These are phyloP conservation scores for Cubamyces lactineus DNA, from an alignment of 768 basidiomycete species.

Conservation along the genomic window DNA sequence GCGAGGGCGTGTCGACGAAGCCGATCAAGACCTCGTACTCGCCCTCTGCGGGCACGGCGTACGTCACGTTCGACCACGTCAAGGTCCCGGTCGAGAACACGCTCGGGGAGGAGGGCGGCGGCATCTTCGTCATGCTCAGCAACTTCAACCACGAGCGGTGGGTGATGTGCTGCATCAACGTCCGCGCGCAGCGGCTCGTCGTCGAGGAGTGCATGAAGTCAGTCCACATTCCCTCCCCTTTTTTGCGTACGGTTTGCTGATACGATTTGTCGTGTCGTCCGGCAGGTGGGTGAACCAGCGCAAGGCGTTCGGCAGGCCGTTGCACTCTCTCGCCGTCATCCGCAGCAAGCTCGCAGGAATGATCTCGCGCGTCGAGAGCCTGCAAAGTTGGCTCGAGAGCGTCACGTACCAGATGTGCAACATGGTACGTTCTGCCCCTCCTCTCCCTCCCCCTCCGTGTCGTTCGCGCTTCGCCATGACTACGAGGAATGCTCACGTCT, in stretches of 20 bases:
- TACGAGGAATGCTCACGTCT: too few species aligned
- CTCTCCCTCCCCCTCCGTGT: neutral
- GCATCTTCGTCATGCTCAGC: conserved; percentile 61
- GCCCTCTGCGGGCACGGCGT: conserved; percentile 81
- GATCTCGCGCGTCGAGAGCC: conserved; percentile 82
- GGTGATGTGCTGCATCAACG: conserved; percentile 83
- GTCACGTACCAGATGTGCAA: conserved; percentile 88
- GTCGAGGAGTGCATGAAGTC: conserved; percentile 86
- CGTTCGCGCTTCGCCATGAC: too few species aligned
- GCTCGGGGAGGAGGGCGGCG: conserved; percentile 78
- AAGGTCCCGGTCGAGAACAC: conserved; percentile 87
- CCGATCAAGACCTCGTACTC: conserved; percentile 91
- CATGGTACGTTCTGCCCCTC: conserved; percentile 52
- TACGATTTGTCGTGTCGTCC: neutral
- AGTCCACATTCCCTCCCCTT: conserved; percentile 18
- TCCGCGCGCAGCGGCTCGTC: conserved; percentile 62
- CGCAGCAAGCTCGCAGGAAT: conserved; percentile 87
- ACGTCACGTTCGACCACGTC: conserved; percentile 80
- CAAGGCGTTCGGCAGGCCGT: conserved; percentile 89
- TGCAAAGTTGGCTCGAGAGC: conserved; percentile 84
- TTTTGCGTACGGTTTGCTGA: neutral
- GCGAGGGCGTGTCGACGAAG: conserved; percentile 80
- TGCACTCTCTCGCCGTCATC: conserved; percentile 83
- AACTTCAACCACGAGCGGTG: conserved; percentile 97
- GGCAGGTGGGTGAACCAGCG: conserved; percentile 82